Evolutionary conservation across 164 flowering plant species (phyloP).

Genomic region (Macadamia tetraphylla): DNA sequence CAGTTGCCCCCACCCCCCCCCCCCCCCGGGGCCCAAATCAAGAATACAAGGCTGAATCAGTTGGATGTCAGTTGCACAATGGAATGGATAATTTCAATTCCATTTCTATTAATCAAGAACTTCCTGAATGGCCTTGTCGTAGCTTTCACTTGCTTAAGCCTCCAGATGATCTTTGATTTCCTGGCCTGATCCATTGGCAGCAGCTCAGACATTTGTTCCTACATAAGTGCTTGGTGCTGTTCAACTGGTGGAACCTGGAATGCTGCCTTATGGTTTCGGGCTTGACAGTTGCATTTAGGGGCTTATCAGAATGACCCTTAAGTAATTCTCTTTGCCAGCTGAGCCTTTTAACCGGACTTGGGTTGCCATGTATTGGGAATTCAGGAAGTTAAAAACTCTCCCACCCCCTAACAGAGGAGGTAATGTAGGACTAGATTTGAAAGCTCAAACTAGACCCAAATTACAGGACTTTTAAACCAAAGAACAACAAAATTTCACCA

Average conservation of each 20-base stretch:
- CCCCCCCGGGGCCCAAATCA: not conserved
- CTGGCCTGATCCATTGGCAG: not conserved
- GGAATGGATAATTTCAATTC: too few relatives aligned
- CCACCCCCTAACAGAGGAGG: not conserved
- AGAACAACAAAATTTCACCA: too few relatives aligned
- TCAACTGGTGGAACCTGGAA: not conserved
- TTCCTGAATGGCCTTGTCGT: not conserved
- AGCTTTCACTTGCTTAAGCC: not conserved
- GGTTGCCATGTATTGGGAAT: too few relatives aligned
- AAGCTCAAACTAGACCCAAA: too few relatives aligned
- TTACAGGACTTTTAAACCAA: too few relatives aligned
- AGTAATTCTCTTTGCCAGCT: too few relatives aligned
- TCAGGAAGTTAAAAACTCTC: too few relatives aligned
- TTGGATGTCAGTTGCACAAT: not conserved
- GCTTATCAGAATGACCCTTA: too few relatives aligned
- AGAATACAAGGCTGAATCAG: not conserved
- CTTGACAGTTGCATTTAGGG: too few relatives aligned
- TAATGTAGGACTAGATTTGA: too few relatives aligned
- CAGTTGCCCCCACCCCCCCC: not conserved
- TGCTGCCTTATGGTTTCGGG: not conserved
- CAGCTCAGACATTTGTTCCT: not conserved
- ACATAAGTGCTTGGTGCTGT: not conserved
- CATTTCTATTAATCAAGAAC: not conserved
- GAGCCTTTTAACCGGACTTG: too few relatives aligned
- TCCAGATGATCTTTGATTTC: not conserved